Evolutionary conservation across 148 eudicot species (phyloP), one percentile per base, ranked within the genome.

Genomic region (Chenopodium album): DNA sequence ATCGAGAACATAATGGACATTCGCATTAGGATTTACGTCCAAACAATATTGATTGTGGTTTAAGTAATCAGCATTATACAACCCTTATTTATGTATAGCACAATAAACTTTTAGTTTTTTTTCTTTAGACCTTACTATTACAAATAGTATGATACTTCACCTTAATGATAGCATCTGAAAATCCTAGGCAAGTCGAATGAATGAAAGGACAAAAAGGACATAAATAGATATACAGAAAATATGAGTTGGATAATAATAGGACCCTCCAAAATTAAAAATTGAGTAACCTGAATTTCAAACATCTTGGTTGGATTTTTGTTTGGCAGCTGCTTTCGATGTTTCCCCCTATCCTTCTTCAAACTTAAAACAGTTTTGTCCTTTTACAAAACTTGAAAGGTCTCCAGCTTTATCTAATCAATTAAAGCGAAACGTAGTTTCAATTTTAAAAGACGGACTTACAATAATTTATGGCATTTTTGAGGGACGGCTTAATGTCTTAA

Each of bases 251-350:
- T 66, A 37, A 48, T 65, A 26, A 9, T 7, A 78, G 19, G 34
- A 32, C 8, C 69, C 8, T 56, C 14, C 16, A 31, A 65, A 65
- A 17, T 22, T 13, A 1, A 34, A 52, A 34, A 32, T 17, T 32
- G 76, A 73, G 59, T n/a, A 56, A 63, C 65, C 67, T 54, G 34
- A 75, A 83, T 14, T 31, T 29, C 63, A 59, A 41, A 46, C 63
- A 79, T 75, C 29, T 79, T 69, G 65, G 80, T 72, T 84, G 78
- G 83, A 76, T 70, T 80, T 80, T 84, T 84, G 83, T 76, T 46
- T 54, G 11, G 64, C 19, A 70, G 79, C 54, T 59, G 31, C 80
- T 70, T 44, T 34, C 23, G 71, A 16, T 76, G 80, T 84, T 80
- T 80, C 80, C 80, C 71, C 31, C 54, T 46, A 0, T 69, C 19